Percentiles rank a stretch among this genome's conserved stretches.
Evolutionary conservation across 129 eudicot genomes (phyloP).

Genomic region (Pulicaria dysenterica): DNA sequence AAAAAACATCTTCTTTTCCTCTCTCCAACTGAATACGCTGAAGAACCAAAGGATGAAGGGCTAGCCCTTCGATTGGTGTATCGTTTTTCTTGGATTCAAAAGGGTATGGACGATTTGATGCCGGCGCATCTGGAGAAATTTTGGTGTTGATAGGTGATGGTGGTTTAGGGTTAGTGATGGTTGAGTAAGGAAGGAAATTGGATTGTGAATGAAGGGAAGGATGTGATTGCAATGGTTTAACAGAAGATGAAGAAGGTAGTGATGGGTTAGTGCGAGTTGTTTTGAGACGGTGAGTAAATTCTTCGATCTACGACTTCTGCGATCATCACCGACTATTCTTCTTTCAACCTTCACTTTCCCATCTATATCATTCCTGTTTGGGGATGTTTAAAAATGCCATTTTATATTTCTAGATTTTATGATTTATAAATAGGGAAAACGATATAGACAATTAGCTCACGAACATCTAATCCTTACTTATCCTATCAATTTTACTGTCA

Average conservation of each 20-base stretch:
- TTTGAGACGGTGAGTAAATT: background rate
- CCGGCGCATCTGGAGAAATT: slow-evolving; percentile 1
- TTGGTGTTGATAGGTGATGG: slow-evolving; percentile 2
- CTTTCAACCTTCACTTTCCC: slow-evolving; percentile 12
- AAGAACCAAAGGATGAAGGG: background rate
- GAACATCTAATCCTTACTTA: too few species aligned
- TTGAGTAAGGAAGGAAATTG: slow-evolving; percentile 30
- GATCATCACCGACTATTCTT: slow-evolving; percentile 26
- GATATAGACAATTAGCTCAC: too few species aligned
- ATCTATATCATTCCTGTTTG: background rate
- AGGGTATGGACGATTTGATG: slow-evolving; percentile 9
- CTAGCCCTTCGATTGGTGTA: background rate
- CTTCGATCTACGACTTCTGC: slow-evolving; percentile 20
- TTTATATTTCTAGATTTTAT: too few species aligned
- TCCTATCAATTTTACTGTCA: too few species aligned
- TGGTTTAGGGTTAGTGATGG: slow-evolving; percentile 29
- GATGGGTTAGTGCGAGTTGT: background rate
- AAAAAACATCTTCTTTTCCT: slow-evolving; percentile 47
- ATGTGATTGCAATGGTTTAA: slow-evolving; percentile 49
- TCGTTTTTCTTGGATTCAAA: slow-evolving; percentile 3
- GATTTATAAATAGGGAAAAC: too few species aligned
- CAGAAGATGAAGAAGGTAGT: slow-evolving; percentile 30
- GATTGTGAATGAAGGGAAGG: slow-evolving; percentile 49
- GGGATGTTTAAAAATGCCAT: too few species aligned
- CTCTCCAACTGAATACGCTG: too few species aligned